Base-by-base conservation (phyloP, 768 basidiomycete genomes). In the Podaxis mareebaensis region DNA sequence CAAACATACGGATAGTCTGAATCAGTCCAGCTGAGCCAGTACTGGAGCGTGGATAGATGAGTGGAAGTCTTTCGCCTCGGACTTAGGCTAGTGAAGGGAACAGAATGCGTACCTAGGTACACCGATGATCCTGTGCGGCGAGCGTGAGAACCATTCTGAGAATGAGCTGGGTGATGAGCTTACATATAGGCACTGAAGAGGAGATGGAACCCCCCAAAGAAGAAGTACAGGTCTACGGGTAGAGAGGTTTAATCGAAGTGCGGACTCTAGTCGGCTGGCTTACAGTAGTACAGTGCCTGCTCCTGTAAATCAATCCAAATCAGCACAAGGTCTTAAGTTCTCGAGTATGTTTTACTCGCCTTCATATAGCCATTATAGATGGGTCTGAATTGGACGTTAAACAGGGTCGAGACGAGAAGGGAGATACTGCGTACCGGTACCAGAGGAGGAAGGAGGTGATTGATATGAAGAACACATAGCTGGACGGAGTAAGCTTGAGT, bases 301-400 rank as follows among this genome's bases (percentile, higher is more conserved):
- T 95, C 93, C 93, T 95, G 76, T 65, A 66, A 66, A 53, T 56
- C 55, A 58, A 53, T 53, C 61, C 61, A 57, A 69, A 68, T 66
- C 68, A 72, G 67, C 60, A 64, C 22, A 64, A 39, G 66, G 52
- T 69, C 48, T 56, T 55, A 36, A 49, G 60, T 63, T 60, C 65
- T 42, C 42, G 56, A 68, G 52, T 65, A 60, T 55, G 36, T 57
- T 58, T 39, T 60, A 71, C 80, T 72, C 70, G 90, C 96, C 85
- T 97, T 96, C 89, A 95, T 93, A 80, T 94, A 96, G 59, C 93
- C 96, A 69, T 97, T 96, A 80, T 99, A 99, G 72, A 96, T 92
- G 15, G 96, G 96, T 70, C 94, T 94, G 70, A 57, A 39, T 60
- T 63, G 61, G 58, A 64, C 61, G 62, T 68, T 64, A 62, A 64